Conservation (phyloP, 495 filamentous ascomycete species). For the Podospora australis region DNA sequence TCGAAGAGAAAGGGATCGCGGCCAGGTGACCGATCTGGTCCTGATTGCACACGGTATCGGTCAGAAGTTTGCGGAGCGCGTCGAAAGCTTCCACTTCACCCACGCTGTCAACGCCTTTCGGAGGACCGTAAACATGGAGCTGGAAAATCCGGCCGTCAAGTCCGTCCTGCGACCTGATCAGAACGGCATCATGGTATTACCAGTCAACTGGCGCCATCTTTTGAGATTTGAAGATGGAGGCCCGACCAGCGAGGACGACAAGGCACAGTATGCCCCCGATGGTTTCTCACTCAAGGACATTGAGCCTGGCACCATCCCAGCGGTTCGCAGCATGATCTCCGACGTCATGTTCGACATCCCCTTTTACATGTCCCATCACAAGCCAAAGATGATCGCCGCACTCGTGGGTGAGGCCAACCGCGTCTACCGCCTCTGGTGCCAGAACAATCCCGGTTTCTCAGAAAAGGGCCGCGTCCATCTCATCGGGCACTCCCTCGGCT, state of each 20-base stretch:
- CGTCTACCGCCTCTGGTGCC: constrained; percentile 87
- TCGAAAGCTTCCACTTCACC: constrained; percentile 96
- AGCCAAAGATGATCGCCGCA: constrained; percentile 86
- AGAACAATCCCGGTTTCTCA: constrained; percentile 81
- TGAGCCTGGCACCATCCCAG: constrained; percentile 82
- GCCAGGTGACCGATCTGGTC: constrained; percentile 76
- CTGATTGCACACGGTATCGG: constrained; percentile 93
- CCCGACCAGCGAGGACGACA: constrained; percentile 41
- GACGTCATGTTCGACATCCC: constrained; percentile 98
- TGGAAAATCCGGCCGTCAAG: constrained; percentile 66
- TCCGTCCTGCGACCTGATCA: constrained; percentile 62
- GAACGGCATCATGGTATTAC: constrained; percentile 51
- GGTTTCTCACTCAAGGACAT: constrained; percentile 81
- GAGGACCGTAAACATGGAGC: constrained; percentile 78
- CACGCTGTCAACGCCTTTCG: constrained; percentile 89
- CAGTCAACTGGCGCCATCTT: constrained; percentile 80
- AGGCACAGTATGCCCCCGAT: constrained; percentile 43
- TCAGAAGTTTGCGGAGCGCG: constrained; percentile 90
- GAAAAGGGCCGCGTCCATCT: constrained; percentile 79
- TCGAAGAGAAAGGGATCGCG: constrained; percentile 54
- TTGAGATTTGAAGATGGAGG: constrained; percentile 76
- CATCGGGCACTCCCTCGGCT: constrained; percentile 88
- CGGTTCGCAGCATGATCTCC: constrained; percentile 81
- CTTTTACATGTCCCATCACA: constrained; percentile 93
- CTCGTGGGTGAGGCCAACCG: constrained; percentile 90